phyloP scores from a whole-genome alignment of 306 rosid genomes.

The Cercis canadensis region DNA sequence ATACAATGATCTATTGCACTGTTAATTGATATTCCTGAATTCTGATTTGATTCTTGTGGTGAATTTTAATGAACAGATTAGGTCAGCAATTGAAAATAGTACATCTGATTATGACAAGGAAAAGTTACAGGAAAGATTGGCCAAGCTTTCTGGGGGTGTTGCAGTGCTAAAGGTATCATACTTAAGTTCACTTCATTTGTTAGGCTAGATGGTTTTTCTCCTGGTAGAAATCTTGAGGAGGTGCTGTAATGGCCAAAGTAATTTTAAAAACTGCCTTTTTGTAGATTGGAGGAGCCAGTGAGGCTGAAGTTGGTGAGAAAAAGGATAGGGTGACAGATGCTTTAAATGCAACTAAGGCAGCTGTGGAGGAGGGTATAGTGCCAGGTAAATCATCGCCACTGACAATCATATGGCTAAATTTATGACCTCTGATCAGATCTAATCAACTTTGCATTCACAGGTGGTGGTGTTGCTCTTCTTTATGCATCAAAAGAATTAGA shows the following conservation, averaged over 20 bases:
- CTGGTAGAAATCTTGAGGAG: not conserved
- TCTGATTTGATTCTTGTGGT: not conserved
- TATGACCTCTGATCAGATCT: conserved; percentile 7
- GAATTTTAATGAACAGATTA: conserved; percentile 57
- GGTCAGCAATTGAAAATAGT: conserved; percentile 79
- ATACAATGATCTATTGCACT: not conserved
- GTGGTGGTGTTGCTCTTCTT: conserved; percentile 96
- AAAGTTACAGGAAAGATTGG: conserved; percentile 90
- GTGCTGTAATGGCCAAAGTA: conserved; percentile 21
- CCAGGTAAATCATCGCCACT: conserved; percentile 46
- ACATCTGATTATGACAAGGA: conserved; percentile 96
- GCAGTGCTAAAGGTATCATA: conserved; percentile 82
- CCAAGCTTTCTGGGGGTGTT: conserved; percentile 96
- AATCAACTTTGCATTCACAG: conserved; percentile 37
- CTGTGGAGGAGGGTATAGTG: conserved; percentile 72
- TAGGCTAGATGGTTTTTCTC: not conserved
- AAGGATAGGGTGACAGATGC: conserved; percentile 77
- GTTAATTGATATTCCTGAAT: not conserved
- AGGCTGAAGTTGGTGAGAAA: conserved; percentile 84
- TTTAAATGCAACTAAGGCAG: conserved; percentile 72
- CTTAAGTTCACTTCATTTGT: not conserved
- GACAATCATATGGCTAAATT: not conserved
- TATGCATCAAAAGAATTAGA: conserved; percentile 91
- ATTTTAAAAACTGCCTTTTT: conserved; percentile 4
- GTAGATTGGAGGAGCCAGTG: conserved; percentile 85